phyloP scores from a whole-genome alignment of 164 flowering plant species.

The Annona cherimola region DNA sequence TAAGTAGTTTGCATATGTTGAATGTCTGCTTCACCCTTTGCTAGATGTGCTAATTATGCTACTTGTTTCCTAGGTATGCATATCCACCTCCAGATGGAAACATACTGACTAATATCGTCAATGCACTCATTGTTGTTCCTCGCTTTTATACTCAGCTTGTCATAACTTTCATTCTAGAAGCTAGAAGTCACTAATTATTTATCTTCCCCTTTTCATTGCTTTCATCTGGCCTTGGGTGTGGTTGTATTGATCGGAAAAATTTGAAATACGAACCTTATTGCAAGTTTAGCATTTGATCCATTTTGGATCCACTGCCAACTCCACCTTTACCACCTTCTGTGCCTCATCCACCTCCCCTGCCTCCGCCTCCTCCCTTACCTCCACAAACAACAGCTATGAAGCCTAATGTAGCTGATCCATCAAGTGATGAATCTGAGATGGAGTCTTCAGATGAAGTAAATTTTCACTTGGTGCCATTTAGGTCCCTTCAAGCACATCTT shows the following conservation, averaged over 20 bases:
- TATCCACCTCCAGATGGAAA: slow-evolving; percentile 97
- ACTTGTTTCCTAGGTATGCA: slow-evolving; percentile 62
- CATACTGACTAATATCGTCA: slow-evolving; percentile 87
- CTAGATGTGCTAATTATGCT: slow-evolving; percentile 1
- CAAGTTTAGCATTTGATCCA: slow-evolving; percentile 97
- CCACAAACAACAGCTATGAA: slow-evolving; percentile 30
- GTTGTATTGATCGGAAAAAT: neutral
- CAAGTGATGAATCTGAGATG: slow-evolving; percentile 88
- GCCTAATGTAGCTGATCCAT: slow-evolving; percentile 40
- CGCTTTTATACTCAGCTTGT: slow-evolving; percentile 90
- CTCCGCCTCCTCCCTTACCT: slow-evolving; percentile 30
- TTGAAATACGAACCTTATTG: slow-evolving; percentile 3
- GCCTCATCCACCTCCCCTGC: slow-evolving; percentile 47
- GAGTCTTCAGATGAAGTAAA: slow-evolving; percentile 88
- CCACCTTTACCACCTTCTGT: slow-evolving; percentile 78
- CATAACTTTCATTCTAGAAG: neutral
- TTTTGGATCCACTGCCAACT: slow-evolving; percentile 85
- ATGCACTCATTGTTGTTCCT: slow-evolving; percentile 98
- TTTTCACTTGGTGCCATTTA: neutral
- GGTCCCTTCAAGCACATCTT: slow-evolving; percentile 1
- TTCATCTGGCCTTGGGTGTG: neutral
- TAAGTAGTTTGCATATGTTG: neutral
- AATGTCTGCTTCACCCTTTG: no score
- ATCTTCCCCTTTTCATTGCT: neutral
- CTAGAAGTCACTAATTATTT: neutral